Percentiles rank a stretch among this genome's conserved stretches.
phyloP scores from a whole-genome alignment of 129 eudicot species.

The Daucus carota region DNA sequence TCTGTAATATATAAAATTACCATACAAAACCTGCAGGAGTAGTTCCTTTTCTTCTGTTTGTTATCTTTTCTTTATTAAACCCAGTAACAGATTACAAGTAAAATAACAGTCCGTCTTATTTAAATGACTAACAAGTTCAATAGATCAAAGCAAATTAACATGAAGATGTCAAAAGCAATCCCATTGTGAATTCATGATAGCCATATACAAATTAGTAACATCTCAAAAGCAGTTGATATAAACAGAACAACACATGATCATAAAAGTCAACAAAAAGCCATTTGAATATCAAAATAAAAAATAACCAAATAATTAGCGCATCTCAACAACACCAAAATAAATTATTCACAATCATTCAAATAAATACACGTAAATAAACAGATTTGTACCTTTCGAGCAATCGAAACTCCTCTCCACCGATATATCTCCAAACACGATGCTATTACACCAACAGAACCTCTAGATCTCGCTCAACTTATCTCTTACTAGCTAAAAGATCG shows the following conservation, averaged over 20 bases:
- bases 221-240: not conserved
- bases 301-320: not conserved
- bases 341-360: not conserved
- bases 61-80: not conserved
- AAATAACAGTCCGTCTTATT: too few relatives aligned
- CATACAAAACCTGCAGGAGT: not conserved
- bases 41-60: not conserved
- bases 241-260: not conserved
- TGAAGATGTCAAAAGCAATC: not conserved
- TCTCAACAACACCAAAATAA: not conserved
- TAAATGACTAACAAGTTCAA: not conserved
- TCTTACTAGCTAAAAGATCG: not conserved
- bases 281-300: not conserved
- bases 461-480: not conserved
- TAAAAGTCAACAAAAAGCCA: not conserved
- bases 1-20: not conserved
- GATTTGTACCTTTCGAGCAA: constrained; percentile 8
- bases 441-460: not conserved
- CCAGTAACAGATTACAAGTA: not conserved
- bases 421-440: constrained; percentile 5
- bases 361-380: not conserved
- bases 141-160: not conserved
- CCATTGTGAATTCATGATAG: not conserved
- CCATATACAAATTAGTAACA: not conserved
- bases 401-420: not conserved